A percentile compares a stretch with the other conserved stretches of the same genome.
These are phyloP conservation scores for Pistacia vera DNA, from an alignment of 345 rosid species.

Conservation along the genomic window DNA sequence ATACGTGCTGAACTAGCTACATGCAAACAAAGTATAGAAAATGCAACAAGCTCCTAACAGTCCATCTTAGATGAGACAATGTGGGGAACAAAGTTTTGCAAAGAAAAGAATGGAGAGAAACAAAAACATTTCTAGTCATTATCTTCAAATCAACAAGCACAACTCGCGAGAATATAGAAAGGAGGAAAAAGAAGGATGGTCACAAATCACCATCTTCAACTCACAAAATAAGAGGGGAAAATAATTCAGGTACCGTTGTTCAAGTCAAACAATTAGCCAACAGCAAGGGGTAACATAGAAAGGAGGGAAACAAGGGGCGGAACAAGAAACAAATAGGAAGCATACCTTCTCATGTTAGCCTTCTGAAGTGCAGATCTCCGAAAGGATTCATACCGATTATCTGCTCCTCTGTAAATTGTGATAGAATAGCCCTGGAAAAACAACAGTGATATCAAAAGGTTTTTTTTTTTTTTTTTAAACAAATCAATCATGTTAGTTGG, in stretches of 20 bases:
- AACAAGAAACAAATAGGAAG: not conserved
- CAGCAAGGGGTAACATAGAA: not conserved
- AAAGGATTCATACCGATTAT: constrained; percentile 91
- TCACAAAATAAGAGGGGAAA: not conserved
- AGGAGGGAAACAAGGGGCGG: not conserved
- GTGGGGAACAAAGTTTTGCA: not conserved
- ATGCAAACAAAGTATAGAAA: not conserved
- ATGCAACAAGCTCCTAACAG: not conserved
- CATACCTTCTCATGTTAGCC: constrained; percentile 86
- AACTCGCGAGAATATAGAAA: not conserved
- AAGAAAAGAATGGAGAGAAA: too few relatives aligned
- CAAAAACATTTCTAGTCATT: not conserved
- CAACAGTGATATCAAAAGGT: not conserved
- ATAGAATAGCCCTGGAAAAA: constrained; percentile 60
- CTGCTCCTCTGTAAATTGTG: constrained; percentile 80
- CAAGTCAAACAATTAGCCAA: not conserved
- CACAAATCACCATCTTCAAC: not conserved
- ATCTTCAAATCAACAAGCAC: not conserved
- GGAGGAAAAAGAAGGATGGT: not conserved
- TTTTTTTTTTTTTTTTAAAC: too few relatives aligned
- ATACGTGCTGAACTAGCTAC: not conserved
- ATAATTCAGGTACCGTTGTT: not conserved
- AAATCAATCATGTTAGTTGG: not conserved
- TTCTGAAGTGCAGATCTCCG: constrained; percentile 96
- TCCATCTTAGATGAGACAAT: not conserved